Evolutionary conservation across 2,329 filamentous ascomycete genomes (phyloP), one percentile per base, ranked within the genome.

Genomic region (Trichophaea hybrida): DNA sequence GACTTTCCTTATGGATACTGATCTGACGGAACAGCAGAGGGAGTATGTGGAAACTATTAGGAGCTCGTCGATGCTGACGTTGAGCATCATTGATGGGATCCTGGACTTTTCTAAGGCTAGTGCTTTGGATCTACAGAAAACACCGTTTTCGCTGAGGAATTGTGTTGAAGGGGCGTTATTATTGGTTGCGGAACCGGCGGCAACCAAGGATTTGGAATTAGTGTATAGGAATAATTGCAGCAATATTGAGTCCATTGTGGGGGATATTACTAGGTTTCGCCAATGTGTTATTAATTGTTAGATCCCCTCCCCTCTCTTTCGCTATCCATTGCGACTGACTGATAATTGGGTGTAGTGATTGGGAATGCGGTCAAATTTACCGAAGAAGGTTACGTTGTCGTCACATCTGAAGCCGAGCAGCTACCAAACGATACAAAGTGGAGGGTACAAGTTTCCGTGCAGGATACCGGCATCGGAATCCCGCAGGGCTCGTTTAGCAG

Each of bases 101-200:
- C 74, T 84, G n/a, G 81, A 84, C 70, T 83, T 81, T 67, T 82
- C 80, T 7, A 83, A 83, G 64, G 73, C 83, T 5, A 79, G 79
- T n/a, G 76, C 74, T 38, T 80, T 83, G 61, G 78, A 78, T 1
- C 74, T 83, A 69, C 77, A 12, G 78, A 80, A 64, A 71, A 77
- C 35, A 71, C 83, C 59, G 73, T 75, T 63, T 71, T 82, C 46
- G 60, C 71, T 82, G 1, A 70, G 77, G 15, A 75, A 77, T 31
- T 76, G 75, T 61, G 76, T 76, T 55, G 74, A 77, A 61, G 71
- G 74, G 0, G 72, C 73, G 2, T 64, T 78, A 51, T 74, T 74
- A 49, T 72, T 76, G 0, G 73, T 73, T 0, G 76, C 80, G 0
- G 67, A 69, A 54, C 66, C 67, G 3, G 67, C 66, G 49, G 65